A percentile compares a stretch with the other conserved stretches of the same genome.
phyloP scores from a whole-genome alignment of 371 early-diverging fungal genomes.

The Apophysomyces sp. region DNA sequence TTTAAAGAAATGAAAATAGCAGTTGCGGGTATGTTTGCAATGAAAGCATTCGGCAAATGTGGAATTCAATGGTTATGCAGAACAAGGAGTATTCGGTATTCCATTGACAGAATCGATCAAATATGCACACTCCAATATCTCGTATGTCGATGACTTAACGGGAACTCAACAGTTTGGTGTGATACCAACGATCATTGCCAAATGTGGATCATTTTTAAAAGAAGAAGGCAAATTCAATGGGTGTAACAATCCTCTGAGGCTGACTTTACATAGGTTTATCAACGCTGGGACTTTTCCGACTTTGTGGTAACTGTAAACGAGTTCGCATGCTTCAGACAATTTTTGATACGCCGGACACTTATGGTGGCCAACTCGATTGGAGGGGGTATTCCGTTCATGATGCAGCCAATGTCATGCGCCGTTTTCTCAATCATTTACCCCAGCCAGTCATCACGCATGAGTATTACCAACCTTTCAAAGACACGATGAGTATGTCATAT shows the following conservation, averaged over 20 bases:
- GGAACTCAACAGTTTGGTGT: constrained; percentile 30
- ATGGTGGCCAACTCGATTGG: constrained; percentile 52
- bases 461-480: constrained; percentile 44
- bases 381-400: constrained; percentile 53
- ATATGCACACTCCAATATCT: constrained; percentile 27
- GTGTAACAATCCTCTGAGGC: neutral
- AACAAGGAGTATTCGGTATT: constrained; percentile 29
- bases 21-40: constrained; percentile 23
- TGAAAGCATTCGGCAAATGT: neutral
- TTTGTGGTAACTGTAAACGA: constrained; percentile 42
- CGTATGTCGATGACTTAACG: constrained; percentile 25
- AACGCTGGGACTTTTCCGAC: constrained; percentile 25
- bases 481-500: constrained; percentile 36
- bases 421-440: constrained; percentile 53
- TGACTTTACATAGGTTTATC: constrained; percentile 6
- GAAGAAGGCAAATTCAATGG: constrained; percentile 34
- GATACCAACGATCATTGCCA: constrained; percentile 52
- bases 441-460: constrained; percentile 53
- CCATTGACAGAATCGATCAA: constrained; percentile 22
- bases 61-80: constrained; percentile 1
- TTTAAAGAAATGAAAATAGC: constrained; percentile 35
- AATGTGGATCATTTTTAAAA: constrained; percentile 50
- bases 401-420: constrained; percentile 54
- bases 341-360: constrained; percentile 51
- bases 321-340: constrained; percentile 48